These are phyloP conservation scores for Rhizophora apiculata DNA, from an alignment of 345 rosid genomes.

Conservation along the genomic window DNA sequence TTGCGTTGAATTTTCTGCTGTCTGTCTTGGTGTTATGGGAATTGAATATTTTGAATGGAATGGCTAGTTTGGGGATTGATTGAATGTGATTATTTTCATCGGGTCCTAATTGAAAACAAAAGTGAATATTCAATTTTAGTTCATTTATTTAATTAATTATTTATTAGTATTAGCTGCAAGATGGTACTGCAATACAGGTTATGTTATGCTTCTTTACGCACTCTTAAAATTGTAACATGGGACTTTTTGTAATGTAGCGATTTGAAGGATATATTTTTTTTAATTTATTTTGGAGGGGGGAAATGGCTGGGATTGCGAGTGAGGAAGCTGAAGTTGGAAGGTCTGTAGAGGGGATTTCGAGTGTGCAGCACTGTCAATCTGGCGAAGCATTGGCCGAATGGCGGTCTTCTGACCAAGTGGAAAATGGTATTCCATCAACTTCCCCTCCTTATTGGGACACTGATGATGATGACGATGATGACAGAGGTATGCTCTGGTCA, in stretches of 20 bases:
- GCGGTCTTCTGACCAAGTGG: constrained; percentile 94
- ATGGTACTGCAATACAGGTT: background rate
- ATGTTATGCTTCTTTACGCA: background rate
- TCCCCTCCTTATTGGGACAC: constrained; percentile 91
- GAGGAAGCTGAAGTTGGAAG: constrained; percentile 75
- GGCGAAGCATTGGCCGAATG: constrained; percentile 87
- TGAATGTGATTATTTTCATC: background rate
- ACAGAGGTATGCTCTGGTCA: constrained; percentile 42
- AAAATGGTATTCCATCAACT: constrained; percentile 82
- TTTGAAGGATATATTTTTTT: constrained; percentile 18
- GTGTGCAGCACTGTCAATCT: constrained; percentile 56
- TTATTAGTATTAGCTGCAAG: background rate
- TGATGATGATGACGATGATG: constrained; percentile 78
- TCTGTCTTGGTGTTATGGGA: constrained; percentile 3
- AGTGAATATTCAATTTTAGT: background rate
- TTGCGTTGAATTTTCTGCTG: background rate
- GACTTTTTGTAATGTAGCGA: constrained; percentile 11
- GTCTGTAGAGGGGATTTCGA: constrained; percentile 61
- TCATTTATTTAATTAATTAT: background rate
- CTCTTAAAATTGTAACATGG: background rate
- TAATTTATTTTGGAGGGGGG: constrained; percentile 22
- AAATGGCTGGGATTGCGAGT: constrained; percentile 63
- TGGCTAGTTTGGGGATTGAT: background rate
- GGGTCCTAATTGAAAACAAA: constrained; percentile 3
- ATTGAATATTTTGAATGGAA: background rate